phyloP scores from a whole-genome alignment of 2,329 filamentous ascomycete genomes.

The Fusarium sp. region DNA sequence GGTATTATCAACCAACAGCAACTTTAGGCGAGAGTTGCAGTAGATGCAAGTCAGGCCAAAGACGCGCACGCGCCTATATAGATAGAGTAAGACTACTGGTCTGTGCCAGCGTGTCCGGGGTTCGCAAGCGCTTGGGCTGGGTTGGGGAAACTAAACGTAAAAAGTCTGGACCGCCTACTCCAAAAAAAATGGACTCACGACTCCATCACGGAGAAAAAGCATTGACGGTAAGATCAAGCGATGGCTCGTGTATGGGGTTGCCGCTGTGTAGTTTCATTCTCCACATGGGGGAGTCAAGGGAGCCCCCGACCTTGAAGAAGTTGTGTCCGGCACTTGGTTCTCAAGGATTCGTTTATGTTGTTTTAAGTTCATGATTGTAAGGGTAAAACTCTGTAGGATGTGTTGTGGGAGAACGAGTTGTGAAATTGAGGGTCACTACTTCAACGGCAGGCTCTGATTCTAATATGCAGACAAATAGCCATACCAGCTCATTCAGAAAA shows the following conservation, averaged over 20 bases:
- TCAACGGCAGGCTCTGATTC: not conserved
- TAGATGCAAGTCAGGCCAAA: not conserved
- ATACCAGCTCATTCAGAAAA: accelerated
- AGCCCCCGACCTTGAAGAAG: not conserved
- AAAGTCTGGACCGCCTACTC: slow-evolving; percentile 5
- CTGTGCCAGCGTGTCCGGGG: slow-evolving; percentile 28
- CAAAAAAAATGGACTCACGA: not conserved
- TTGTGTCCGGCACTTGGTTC: not conserved
- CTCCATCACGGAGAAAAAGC: slow-evolving; percentile 14
- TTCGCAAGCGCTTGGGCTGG: slow-evolving; percentile 1
- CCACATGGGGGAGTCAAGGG: not conserved
- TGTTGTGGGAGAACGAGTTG: not conserved
- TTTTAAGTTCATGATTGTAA: not conserved
- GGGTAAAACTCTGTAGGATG: not conserved
- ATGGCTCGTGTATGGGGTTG: slow-evolving; percentile 11
- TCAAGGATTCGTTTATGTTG: not conserved
- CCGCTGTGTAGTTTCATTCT: not conserved
- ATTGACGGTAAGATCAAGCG: slow-evolving; percentile 23
- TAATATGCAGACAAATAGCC: not conserved
- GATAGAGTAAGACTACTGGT: slow-evolving; percentile 14
- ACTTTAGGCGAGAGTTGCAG: slow-evolving; percentile 25
- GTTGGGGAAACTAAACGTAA: slow-evolving; percentile 5
- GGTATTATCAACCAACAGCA: slow-evolving; percentile 12
- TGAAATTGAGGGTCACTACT: not conserved
- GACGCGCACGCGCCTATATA: not conserved